Base-by-base conservation (phyloP, 495 filamentous ascomycete species). In the Hypoxylon crocopeplum region DNA sequence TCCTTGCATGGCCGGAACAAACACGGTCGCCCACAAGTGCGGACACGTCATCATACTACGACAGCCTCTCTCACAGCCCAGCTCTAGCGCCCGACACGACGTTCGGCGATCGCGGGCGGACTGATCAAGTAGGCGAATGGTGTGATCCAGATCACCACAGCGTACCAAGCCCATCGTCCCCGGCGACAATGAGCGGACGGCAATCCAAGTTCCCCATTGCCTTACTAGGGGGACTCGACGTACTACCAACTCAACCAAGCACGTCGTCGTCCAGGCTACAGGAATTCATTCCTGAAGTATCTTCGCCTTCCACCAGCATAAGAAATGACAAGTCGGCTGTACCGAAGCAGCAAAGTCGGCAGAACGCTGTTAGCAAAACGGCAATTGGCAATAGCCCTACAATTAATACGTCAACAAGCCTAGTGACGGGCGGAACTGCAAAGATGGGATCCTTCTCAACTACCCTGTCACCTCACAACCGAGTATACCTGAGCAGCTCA, bases 121-220 rank as follows among this genome's bases (percentile, higher is more conserved):
- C 10, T 19, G 36, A 15, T 2, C 54, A 36, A 19, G 19, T 30
- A 29, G 13, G 37, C 2, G 45, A 40, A 38, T 34, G 20, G 37
- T 24, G 24, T 27, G 39, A 46, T 59, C 54, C 53, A 8, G 12
- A 15, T 36, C n/a, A 42, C 4, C 48, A 21, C 15, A 37, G 32
- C n/a, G 11, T 38, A 19, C 37, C 32, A 33, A 25, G 13, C 24
- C 32, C 25, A 34, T 12, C 19, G 29, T 8, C 60, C 7, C 22
- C 17, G 16, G 12, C 12, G 10, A 46, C 15, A 22, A 16, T 17
- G 6, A 16, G 32, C 2, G 52, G 39, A 48, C 27, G 16, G 32
- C 21, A 10, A 2, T 16, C 19, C 5, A 45, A 50, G 29, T 32
- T 7, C 19, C 24, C 25, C 20, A 5, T 8, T 11, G 5, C 13